These are phyloP conservation scores for Lachnellula suecica DNA, from an alignment of 2,329 filamentous ascomycete species.

Conservation along the genomic window DNA sequence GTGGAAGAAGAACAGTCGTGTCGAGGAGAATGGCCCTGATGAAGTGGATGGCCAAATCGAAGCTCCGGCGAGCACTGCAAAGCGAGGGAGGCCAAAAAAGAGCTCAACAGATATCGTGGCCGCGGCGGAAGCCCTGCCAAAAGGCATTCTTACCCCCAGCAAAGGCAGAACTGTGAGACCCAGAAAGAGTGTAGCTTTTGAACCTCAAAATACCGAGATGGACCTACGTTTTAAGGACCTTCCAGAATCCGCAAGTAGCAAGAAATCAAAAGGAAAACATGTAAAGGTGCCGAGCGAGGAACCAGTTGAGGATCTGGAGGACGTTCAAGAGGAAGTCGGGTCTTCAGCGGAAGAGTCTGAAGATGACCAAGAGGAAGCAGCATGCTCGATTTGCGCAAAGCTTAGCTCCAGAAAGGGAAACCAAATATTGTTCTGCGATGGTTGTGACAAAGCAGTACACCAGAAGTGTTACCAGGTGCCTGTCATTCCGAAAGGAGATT, in stretches of 20 bases:
- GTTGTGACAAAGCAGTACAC: slow-evolving; percentile 61
- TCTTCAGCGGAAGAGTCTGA: slow-evolving; percentile 10
- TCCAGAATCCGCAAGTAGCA: slow-evolving; percentile 27
- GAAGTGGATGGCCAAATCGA: neutral
- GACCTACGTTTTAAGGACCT: slow-evolving; percentile 50
- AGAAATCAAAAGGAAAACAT: slow-evolving; percentile 7
- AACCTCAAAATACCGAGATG: slow-evolving; percentile 41
- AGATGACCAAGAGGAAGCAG: slow-evolving; percentile 29
- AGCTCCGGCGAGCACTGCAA: slow-evolving; percentile 3
- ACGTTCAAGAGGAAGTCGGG: neutral
- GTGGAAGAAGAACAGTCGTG: neutral
- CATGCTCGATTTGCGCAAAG: slow-evolving; percentile 57
- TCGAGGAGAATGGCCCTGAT: neutral
- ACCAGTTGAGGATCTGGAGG: neutral
- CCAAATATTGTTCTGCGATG: slow-evolving; percentile 64
- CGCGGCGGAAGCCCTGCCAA: slow-evolving; percentile 33
- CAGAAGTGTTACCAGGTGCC: slow-evolving; percentile 59
- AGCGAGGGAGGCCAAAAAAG: slow-evolving; percentile 16
- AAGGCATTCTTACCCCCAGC: slow-evolving; percentile 56
- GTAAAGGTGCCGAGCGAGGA: neutral
- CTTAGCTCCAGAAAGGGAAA: slow-evolving; percentile 58
- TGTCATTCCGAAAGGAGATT: slow-evolving; percentile 60
- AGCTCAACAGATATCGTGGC: neutral
- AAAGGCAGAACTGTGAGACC: slow-evolving; percentile 38
- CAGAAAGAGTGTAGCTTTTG: slow-evolving; percentile 58